These are phyloP conservation scores for Crucibulum laeve DNA, from an alignment of 768 basidiomycete species.

Conservation along the genomic window DNA sequence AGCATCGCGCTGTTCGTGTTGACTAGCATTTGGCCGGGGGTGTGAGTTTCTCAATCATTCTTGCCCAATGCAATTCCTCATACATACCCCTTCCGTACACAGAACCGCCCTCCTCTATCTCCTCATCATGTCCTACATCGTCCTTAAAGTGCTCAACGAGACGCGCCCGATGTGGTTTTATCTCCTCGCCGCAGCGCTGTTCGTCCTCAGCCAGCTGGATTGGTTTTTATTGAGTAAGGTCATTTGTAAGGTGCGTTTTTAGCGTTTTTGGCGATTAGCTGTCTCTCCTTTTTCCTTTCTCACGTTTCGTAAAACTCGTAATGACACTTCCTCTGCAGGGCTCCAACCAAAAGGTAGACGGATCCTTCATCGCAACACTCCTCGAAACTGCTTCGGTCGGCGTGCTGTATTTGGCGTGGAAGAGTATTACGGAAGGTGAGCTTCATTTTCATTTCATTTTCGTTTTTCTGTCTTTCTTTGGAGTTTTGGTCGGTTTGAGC, in stretches of 20 bases:
- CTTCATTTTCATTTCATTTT: neutral
- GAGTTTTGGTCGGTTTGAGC: no score
- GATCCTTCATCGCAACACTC: slow-evolving; percentile 65
- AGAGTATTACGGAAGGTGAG: slow-evolving; percentile 68
- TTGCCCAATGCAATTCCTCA: neutral
- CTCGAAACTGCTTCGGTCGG: slow-evolving; percentile 61
- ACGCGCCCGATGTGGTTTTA: slow-evolving; percentile 78
- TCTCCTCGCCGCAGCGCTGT: slow-evolving; percentile 66
- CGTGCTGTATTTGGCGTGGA: slow-evolving; percentile 59
- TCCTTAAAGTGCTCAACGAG: slow-evolving; percentile 73
- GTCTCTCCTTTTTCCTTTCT: no score
- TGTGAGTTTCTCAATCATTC: slow-evolving; percentile 13
- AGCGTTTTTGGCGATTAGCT: neutral
- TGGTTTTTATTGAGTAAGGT: slow-evolving; percentile 78
- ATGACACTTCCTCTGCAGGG: slow-evolving; percentile 1
- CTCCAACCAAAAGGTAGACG: slow-evolving; percentile 44
- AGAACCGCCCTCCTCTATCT: slow-evolving; percentile 64
- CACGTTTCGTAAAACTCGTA: neutral
- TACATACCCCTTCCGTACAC: neutral
- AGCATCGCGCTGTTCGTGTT: slow-evolving; percentile 80
- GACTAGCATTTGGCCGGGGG: slow-evolving; percentile 28
- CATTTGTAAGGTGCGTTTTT: slow-evolving; percentile 59
- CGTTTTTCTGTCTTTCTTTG: neutral
- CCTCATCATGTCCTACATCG: slow-evolving; percentile 75
- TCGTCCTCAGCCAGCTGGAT: slow-evolving; percentile 75